These are phyloP conservation scores for Acacia confusa DNA, from an alignment of 306 rosid genomes.

Conservation along the genomic window DNA sequence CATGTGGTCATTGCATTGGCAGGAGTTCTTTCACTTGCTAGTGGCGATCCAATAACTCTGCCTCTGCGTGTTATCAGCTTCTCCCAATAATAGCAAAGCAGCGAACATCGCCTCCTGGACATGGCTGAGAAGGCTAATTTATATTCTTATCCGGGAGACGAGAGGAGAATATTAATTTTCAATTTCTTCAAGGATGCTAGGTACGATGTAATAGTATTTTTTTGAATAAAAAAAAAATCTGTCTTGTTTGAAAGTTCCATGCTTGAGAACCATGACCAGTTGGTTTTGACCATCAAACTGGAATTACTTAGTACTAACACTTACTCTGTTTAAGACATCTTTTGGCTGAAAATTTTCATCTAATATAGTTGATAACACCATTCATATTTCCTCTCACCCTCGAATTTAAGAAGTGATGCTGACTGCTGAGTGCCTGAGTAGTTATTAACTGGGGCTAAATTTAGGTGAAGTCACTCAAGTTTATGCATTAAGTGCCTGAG, in stretches of 20 bases:
- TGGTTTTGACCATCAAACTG: neutral
- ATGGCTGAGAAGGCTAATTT: constrained; percentile 57
- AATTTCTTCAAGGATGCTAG: constrained; percentile 71
- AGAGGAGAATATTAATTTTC: constrained; percentile 49
- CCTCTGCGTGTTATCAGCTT: neutral
- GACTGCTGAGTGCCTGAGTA: neutral
- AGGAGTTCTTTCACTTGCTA: constrained; percentile 19
- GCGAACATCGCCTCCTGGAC: constrained; percentile 25
- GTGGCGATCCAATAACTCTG: neutral
- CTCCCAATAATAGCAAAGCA: constrained; percentile 14
- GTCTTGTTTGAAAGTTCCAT: neutral
- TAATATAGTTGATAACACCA: neutral
- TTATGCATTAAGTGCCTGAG: neutral
- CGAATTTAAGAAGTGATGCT: neutral
- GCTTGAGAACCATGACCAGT: neutral
- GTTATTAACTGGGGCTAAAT: neutral
- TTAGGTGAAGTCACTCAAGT: neutral
- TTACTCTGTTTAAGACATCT: neutral
- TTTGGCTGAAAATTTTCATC: constrained; percentile 3
- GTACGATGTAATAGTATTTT: constrained; percentile 42
- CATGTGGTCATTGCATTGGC: neutral
- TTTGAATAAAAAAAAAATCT: neutral
- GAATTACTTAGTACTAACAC: neutral
- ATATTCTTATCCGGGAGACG: constrained; percentile 40
- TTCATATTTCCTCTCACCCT: neutral